These are phyloP conservation scores for Turnera subulata DNA, from an alignment of 345 rosid species.

Conservation along the genomic window DNA sequence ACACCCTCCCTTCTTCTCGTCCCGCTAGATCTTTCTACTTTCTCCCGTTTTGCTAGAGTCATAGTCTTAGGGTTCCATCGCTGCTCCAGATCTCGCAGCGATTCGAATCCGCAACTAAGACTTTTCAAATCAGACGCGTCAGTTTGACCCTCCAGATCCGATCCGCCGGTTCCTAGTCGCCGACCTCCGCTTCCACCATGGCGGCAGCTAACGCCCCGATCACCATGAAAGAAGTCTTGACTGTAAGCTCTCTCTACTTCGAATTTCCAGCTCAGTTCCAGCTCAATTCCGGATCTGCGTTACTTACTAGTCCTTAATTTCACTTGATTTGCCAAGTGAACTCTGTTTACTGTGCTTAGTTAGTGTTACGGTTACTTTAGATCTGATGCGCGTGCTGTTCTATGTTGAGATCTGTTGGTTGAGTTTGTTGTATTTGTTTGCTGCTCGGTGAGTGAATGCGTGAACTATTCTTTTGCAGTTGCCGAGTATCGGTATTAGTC, in stretches of 20 bases:
- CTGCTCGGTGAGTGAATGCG: not conserved
- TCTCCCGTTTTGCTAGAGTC: not conserved
- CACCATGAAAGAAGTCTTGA: slow-evolving; percentile 87
- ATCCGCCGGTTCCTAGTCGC: slow-evolving; percentile 20
- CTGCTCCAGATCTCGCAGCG: slow-evolving; percentile 19
- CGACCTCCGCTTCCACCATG: slow-evolving; percentile 55
- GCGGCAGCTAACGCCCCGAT: slow-evolving; percentile 91
- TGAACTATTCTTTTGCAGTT: slow-evolving; percentile 43
- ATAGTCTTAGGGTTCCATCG: slow-evolving; percentile 8
- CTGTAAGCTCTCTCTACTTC: slow-evolving; percentile 29
- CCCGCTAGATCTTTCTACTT: slow-evolving; percentile 1
- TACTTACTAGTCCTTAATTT: not conserved
- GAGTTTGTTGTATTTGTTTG: not conserved
- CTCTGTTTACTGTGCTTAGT: not conserved
- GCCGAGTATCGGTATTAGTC: slow-evolving; percentile 70
- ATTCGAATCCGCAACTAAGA: slow-evolving; percentile 10
- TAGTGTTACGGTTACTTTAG: not conserved
- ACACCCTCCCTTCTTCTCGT: not conserved
- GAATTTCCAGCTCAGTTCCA: not conserved
- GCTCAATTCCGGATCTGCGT: slow-evolving; percentile 7
- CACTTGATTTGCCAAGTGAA: not conserved
- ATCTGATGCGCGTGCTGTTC: not conserved
- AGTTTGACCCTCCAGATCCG: slow-evolving; percentile 35
- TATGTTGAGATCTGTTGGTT: slow-evolving; percentile 8
- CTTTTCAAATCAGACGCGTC: slow-evolving; percentile 12